Evolutionary conservation across 768 basidiomycete genomes (phyloP).

Genomic region (Tulasnella sp.): DNA sequence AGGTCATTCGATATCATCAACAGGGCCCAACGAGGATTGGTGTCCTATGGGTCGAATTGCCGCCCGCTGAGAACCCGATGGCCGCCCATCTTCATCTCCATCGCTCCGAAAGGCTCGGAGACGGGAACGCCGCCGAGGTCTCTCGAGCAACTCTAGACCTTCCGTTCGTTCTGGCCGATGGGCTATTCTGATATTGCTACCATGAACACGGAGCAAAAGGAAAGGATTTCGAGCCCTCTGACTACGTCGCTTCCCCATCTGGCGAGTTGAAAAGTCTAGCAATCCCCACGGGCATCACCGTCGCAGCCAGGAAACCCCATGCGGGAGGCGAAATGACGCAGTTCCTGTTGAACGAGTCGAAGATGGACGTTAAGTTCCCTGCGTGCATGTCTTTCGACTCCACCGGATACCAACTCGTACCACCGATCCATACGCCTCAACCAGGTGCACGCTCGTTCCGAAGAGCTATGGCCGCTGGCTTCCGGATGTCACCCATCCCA

Average conservation of each 20-base stretch:
- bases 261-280: too few species aligned
- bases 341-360: background rate
- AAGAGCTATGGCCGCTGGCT: constrained; percentile 8
- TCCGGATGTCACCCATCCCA: background rate
- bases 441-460: constrained; percentile 1
- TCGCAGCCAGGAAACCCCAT: background rate
- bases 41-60: background rate
- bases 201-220: too few species aligned
- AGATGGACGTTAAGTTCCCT: background rate
- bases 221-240: too few species aligned
- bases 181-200: too few species aligned
- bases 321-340: background rate
- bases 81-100: background rate
- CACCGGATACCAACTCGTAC: background rate
- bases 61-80: background rate
- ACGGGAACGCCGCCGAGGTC: too few species aligned
- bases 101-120: too few species aligned
- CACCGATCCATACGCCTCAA: background rate
- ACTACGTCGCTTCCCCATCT: too few species aligned
- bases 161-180: too few species aligned
- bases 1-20: background rate
- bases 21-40: background rate
- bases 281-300: background rate
- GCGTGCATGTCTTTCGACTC: background rate
- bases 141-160: too few species aligned